Evolutionary conservation across 2,329 filamentous ascomycete species (phyloP).

Genomic region (Periconia sp.): DNA sequence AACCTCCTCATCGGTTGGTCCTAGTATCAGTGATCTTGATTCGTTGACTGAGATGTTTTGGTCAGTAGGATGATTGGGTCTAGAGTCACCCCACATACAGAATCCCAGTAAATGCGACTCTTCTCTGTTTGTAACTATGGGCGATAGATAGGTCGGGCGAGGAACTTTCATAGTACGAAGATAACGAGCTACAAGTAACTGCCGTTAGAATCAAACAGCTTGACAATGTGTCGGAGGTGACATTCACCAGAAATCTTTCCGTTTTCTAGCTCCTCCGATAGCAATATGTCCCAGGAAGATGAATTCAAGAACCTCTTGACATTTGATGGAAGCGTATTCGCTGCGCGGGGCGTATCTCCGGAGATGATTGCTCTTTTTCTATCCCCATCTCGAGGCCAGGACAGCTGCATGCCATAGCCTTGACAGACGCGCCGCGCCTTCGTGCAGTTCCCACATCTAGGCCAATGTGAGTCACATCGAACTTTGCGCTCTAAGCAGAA

Average conservation of each 20-base stretch:
- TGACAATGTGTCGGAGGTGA: too few relatives aligned
- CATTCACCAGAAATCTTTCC: slow-evolving; percentile 6
- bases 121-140: slow-evolving; percentile 10
- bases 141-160: slow-evolving; percentile 14
- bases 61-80: slow-evolving; percentile 6
- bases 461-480: slow-evolving; percentile 52
- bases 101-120: slow-evolving; percentile 16
- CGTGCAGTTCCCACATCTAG: slow-evolving; percentile 54
- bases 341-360: slow-evolving; percentile 8
- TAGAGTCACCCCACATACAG: slow-evolving; percentile 12
- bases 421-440: slow-evolving; percentile 50
- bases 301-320: slow-evolving; percentile 13
- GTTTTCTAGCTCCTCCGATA: slow-evolving; percentile 12
- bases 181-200: slow-evolving; percentile 11
- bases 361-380: slow-evolving; percentile 23
- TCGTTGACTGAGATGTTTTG: slow-evolving; percentile 14
- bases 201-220: too few relatives aligned
- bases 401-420: slow-evolving; percentile 54
- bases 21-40: slow-evolving; percentile 19
- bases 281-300: slow-evolving; percentile 14
- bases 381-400: slow-evolving; percentile 54
- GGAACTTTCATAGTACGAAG: slow-evolving; percentile 15
- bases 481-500: slow-evolving; percentile 51
- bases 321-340: slow-evolving; percentile 2
- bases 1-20: slow-evolving; percentile 15